A percentile compares a stretch with the other conserved stretches of the same genome.
phyloP scores from a whole-genome alignment of 257 asterid genomes.

The Solanum etuberosum region DNA sequence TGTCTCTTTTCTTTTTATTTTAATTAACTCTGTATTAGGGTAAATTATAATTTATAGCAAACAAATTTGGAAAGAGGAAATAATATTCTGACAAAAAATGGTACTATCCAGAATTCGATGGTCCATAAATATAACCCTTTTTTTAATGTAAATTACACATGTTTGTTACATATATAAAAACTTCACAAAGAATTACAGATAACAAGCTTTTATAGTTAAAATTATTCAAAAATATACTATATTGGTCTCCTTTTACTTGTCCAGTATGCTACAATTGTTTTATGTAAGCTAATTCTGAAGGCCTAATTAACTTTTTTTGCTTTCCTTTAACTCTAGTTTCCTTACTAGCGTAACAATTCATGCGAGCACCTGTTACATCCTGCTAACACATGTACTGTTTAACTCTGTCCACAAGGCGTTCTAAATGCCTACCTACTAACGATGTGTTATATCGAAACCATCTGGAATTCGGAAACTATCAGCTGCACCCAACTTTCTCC shows the following conservation, averaged over 20 bases:
- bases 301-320: neutral
- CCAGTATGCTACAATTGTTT: neutral
- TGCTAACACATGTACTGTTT: neutral
- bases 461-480: slow-evolving; percentile 66
- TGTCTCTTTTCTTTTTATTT: neutral
- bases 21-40: neutral
- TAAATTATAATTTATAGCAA: neutral
- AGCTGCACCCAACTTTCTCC: slow-evolving; percentile 79
- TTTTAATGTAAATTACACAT: neutral
- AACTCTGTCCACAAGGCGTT: neutral
- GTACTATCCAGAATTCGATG: neutral
- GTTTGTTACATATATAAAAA: neutral
- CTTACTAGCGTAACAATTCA: neutral
- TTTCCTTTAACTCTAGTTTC: neutral
- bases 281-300: neutral
- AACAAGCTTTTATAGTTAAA: neutral
- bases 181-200: neutral
- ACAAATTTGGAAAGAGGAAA: neutral
- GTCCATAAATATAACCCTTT: neutral
- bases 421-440: neutral
- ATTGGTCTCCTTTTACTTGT: neutral
- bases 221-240: neutral
- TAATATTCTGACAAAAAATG: neutral
- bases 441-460: slow-evolving; percentile 51
- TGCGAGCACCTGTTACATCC: neutral